Percentiles rank a stretch among this genome's conserved stretches.
Conservation (phyloP, 1,139 yeast genomes). For the Hansenula sp. region DNA sequence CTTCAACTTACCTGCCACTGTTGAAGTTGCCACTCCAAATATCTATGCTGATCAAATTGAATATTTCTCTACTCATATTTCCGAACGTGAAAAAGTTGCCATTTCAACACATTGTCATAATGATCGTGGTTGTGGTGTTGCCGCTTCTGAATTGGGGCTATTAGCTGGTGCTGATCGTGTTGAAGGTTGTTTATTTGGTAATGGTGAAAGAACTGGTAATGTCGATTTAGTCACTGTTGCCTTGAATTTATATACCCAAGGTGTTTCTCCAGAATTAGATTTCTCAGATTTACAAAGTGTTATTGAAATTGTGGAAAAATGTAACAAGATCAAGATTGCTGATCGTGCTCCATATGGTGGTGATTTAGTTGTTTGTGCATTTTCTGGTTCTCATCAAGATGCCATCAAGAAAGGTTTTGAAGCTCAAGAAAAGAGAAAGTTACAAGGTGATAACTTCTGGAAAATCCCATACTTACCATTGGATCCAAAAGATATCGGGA, state of each 20-base stretch:
- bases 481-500: slow-evolving; percentile 94
- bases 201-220: slow-evolving; percentile 98
- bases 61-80: slow-evolving; percentile 72
- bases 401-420: slow-evolving; percentile 96
- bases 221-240: slow-evolving; percentile 94
- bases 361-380: slow-evolving; percentile 92
- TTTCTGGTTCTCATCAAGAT: slow-evolving; percentile 96
- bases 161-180: slow-evolving; percentile 97
- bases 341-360: slow-evolving; percentile 98
- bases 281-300: slow-evolving; percentile 79
- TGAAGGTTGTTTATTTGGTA: slow-evolving; percentile 96
- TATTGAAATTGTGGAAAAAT: slow-evolving; percentile 84
- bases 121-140: slow-evolving; percentile 97
- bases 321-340: slow-evolving; percentile 92
- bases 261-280: slow-evolving; percentile 81
- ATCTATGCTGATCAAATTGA: slow-evolving; percentile 96
- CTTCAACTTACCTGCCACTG: slow-evolving; percentile 98
- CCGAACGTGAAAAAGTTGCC: slow-evolving; percentile 81
- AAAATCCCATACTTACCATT: slow-evolving; percentile 90
- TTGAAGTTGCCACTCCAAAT: slow-evolving; percentile 91
- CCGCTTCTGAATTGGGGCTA: slow-evolving; percentile 92
- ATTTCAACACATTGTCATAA: slow-evolving; percentile 94
- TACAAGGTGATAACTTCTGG: slow-evolving; percentile 56
- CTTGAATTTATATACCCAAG: slow-evolving; percentile 90
- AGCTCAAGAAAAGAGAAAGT: slow-evolving; percentile 45